Base-by-base conservation (phyloP, 352 stramenopile genomes). In the Pythium coloratum region DNA sequence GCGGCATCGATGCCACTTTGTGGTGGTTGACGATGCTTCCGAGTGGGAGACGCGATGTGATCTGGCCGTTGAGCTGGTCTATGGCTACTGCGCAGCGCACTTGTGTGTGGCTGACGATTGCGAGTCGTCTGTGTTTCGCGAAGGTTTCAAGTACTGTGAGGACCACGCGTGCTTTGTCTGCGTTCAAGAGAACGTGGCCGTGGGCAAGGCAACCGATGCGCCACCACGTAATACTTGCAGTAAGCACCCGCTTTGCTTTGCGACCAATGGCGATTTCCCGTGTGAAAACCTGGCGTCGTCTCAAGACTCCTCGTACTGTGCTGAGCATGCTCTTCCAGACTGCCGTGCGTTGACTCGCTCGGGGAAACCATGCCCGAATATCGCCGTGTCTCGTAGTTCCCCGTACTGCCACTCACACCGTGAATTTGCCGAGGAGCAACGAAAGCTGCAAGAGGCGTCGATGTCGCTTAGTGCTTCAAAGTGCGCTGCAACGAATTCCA, bases 121-220 rank as follows among this genome's bases (percentile, higher is more conserved):
- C 72, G 78, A 80, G n/a, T 72, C 65, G 18, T 67, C 69, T 24
- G 59, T 74, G 28, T 55, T 81, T 14, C 40, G 62, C 12, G 64
- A 77, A 5, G 6, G n/a, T 7, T 72, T 89, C 46, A 34, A 42
- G 16, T 89, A 76, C 60, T 92, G 84, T 32, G 56, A 61, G 9
- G 61, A 81, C 8, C 84, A 92, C 53, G 70, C 72, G 8, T 92
- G 84, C 30, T 90, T 87, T 46, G 66, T 91, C 16, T 92, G 84
- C 36, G 55, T 89, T 5, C 56, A 55, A 53, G 47, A 67, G 55
- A 44, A 53, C 6, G 1, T 16, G 9, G n/a, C 24, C 3, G 20
- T 55, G 53, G 8, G 42, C 72, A 24, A 75, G 3, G 81, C 84
- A 13, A 32, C 51, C 0, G 76, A 85, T 20, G 60, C 72, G 1